phyloP scores from a whole-genome alignment of 768 basidiomycete species.

The Chiua virens region DNA sequence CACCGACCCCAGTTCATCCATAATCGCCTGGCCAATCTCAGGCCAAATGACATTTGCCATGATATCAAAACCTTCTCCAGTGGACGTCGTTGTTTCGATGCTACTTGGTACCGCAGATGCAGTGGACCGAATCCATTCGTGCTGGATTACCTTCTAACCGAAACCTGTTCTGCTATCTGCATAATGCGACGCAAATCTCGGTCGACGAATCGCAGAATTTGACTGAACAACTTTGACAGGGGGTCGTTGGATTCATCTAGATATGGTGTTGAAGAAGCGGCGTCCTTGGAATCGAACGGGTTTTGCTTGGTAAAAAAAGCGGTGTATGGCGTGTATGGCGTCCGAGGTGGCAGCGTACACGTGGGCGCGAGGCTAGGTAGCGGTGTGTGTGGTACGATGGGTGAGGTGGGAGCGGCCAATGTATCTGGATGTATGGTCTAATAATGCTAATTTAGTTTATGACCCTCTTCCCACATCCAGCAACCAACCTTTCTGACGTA shows the following conservation, averaged over 20 bases:
- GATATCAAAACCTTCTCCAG: constrained; percentile 65
- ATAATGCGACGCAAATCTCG: constrained; percentile 73
- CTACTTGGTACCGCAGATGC: neutral
- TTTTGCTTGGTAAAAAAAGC: constrained; percentile 44
- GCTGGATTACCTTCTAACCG: constrained; percentile 45
- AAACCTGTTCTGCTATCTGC: constrained; percentile 70
- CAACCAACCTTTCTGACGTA: constrained; percentile 73
- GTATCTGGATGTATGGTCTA: constrained; percentile 78
- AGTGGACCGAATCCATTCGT: constrained; percentile 10
- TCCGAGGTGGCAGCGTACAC: constrained; percentile 47
- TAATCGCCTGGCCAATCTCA: constrained; percentile 75
- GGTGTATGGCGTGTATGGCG: constrained; percentile 55
- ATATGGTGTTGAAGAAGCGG: constrained; percentile 43
- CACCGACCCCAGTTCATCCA: constrained; percentile 77
- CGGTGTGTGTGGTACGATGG: constrained; percentile 76
- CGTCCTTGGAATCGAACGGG: constrained; percentile 34
- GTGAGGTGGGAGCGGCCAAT: constrained; percentile 66
- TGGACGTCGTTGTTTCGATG: constrained; percentile 4
- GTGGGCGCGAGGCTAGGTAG: constrained; percentile 33
- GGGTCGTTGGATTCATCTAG: constrained; percentile 68
- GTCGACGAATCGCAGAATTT: constrained; percentile 77
- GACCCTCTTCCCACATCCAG: neutral
- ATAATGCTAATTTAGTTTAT: constrained; percentile 1
- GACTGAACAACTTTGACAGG: constrained; percentile 77
- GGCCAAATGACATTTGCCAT: constrained; percentile 89